These are phyloP conservation scores for Trichosporon ovoides DNA, from an alignment of 1,284 basidiomycete species.

Conservation along the genomic window DNA sequence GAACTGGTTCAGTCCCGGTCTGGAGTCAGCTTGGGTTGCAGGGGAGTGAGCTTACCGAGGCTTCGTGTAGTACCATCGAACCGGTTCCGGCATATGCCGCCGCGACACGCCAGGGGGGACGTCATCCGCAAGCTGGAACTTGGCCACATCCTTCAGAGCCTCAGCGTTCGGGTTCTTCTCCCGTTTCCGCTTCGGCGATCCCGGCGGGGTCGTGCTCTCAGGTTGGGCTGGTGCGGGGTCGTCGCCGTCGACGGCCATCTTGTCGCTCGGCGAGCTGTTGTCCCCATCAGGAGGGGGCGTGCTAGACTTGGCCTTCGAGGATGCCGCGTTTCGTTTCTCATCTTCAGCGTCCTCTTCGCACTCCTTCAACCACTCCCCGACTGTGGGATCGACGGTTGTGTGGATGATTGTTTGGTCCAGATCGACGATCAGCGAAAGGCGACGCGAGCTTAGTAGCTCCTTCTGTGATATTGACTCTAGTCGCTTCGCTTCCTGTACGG, in stretches of 20 bases:
- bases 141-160: conserved; percentile 68
- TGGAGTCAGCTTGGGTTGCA: conserved; percentile 40
- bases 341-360: conserved; percentile 51
- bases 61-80: conserved; percentile 92
- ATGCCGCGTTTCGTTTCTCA: conserved; percentile 32
- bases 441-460: conserved; percentile 67
- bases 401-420: conserved; percentile 98
- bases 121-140: conserved; percentile 79
- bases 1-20: conserved; percentile 81
- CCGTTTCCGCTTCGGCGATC: conserved; percentile 17
- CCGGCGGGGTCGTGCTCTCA: conserved; percentile 28
- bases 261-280: conserved; percentile 39
- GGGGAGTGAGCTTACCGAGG: conserved; percentile 61
- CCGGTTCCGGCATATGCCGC: conserved; percentile 40
- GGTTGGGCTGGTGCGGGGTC: conserved; percentile 33
- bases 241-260: neutral
- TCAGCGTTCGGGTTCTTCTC: conserved; percentile 44
- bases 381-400: conserved; percentile 96
- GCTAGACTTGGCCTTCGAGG: neutral
- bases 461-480: conserved; percentile 77
- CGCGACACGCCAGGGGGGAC: conserved; percentile 52
- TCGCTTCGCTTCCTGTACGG: conserved; percentile 70
- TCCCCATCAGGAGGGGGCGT: neutral
- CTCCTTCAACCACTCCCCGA: conserved; percentile 92
- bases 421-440: conserved; percentile 92